Percentiles rank a stretch among this genome's conserved stretches.
phyloP scores from a whole-genome alignment of 768 basidiomycete genomes.

The Lactarius sanguifluus region DNA sequence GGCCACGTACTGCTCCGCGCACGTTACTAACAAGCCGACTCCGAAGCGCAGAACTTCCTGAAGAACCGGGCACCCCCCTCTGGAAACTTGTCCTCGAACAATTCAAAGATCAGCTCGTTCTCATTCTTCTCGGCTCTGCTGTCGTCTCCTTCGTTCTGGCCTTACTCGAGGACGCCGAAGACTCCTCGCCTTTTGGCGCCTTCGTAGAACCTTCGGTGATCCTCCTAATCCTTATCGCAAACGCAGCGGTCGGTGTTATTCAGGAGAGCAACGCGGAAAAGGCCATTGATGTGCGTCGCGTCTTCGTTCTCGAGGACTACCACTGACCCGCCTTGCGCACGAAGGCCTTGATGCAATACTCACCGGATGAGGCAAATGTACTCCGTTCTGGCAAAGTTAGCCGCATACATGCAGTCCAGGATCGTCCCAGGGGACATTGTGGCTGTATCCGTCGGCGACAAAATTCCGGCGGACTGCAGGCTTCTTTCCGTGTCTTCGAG shows the following conservation, averaged over 20 bases:
- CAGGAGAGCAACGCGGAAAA: conserved; percentile 96
- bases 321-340: conserved; percentile 4
- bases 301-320: background rate
- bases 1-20: conserved; percentile 1
- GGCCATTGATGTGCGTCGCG: conserved; percentile 84
- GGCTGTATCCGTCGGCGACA: conserved; percentile 89
- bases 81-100: conserved; percentile 98
- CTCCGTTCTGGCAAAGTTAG: conserved; percentile 66
- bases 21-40: background rate
- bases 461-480: conserved; percentile 92
- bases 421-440: conserved; percentile 96
- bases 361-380: conserved; percentile 94
- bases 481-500: conserved; percentile 87
- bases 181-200: conserved; percentile 68
- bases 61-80: conserved; percentile 86
- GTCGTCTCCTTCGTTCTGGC: conserved; percentile 92
- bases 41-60: conserved; percentile 70
- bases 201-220: conserved; percentile 97
- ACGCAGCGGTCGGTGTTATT: conserved; percentile 95
- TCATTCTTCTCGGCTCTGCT: conserved; percentile 93
- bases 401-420: conserved; percentile 80
- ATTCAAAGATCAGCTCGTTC: conserved; percentile 97
- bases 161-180: conserved; percentile 74
- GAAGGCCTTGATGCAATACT: conserved; percentile 94
- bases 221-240: conserved; percentile 91